These are phyloP conservation scores for Cicer pinnatifidum DNA, from an alignment of 306 rosid genomes.

Conservation along the genomic window DNA sequence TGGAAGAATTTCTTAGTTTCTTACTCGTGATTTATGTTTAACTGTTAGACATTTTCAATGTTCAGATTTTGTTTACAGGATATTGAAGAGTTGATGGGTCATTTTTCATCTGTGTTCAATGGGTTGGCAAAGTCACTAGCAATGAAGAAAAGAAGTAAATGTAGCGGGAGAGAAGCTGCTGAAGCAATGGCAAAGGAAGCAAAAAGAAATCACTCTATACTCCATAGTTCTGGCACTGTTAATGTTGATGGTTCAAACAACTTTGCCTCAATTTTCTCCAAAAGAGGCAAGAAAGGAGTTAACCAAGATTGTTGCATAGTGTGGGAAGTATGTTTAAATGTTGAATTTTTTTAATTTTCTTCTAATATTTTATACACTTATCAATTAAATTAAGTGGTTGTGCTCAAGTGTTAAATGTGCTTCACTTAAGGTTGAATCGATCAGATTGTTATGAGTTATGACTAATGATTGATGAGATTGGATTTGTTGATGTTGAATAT, in stretches of 20 bases:
- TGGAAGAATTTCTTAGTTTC: no score
- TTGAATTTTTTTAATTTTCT: no score
- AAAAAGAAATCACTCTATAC: slow-evolving; percentile 67
- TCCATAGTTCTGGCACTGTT: slow-evolving; percentile 63
- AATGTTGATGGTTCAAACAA: slow-evolving; percentile 68
- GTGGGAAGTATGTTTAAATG: slow-evolving; percentile 70
- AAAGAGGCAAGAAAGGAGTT: slow-evolving; percentile 80
- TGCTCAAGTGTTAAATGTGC: no score
- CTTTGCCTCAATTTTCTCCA: slow-evolving; percentile 77
- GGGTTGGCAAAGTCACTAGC: slow-evolving; percentile 70
- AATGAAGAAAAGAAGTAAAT: slow-evolving; percentile 50
- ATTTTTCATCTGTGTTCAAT: slow-evolving; percentile 74
- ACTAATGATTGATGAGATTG: neutral
- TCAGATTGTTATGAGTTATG: no score
- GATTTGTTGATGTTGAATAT: slow-evolving; percentile 21
- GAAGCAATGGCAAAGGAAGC: slow-evolving; percentile 81
- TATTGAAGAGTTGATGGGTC: slow-evolving; percentile 59
- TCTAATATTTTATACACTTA: no score
- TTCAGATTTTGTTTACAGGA: no score
- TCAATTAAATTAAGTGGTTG: no score
- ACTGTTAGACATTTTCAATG: no score
- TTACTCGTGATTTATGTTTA: no score
- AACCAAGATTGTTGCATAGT: slow-evolving; percentile 97
- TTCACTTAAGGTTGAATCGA: no score
- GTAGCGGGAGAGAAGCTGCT: slow-evolving; percentile 70